Evolutionary conservation across 2,329 filamentous ascomycete species (phyloP).

Genomic region (Didymella pomorum): DNA sequence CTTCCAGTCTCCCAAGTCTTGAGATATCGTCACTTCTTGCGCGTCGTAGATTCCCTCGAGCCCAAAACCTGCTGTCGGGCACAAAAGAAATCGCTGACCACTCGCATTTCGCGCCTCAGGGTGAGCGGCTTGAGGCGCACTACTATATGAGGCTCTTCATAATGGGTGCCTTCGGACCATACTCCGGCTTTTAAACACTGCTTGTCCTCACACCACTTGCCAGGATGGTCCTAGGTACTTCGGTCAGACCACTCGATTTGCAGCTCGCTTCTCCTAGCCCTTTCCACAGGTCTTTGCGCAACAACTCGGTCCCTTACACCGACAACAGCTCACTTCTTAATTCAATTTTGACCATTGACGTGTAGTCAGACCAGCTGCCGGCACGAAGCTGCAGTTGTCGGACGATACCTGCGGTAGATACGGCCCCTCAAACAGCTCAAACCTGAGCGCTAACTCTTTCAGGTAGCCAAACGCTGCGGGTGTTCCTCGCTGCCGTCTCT

Average conservation of each 20-base stretch:
- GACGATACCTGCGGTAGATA: slow-evolving; percentile 10
- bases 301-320: not conserved
- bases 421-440: not conserved
- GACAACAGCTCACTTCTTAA: slow-evolving; percentile 1
- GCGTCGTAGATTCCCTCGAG: not conserved
- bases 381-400: not conserved
- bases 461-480: not conserved
- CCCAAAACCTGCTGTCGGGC: slow-evolving; percentile 6
- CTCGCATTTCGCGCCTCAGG: not conserved
- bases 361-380: not conserved
- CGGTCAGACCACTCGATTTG: slow-evolving; percentile 5
- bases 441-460: slow-evolving; percentile 5
- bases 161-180: slow-evolving; percentile 6
- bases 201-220: slow-evolving; percentile 10
- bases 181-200: slow-evolving; percentile 11
- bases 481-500: too few relatives aligned
- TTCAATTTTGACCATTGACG: not conserved
- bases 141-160: slow-evolving; percentile 1
- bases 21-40: not conserved
- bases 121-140: not conserved
- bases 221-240: slow-evolving; percentile 7
- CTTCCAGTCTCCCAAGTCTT: not conserved
- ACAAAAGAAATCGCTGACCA: slow-evolving; percentile 15
- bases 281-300: not conserved
- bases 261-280: not conserved